phyloP scores from a whole-genome alignment of 1,284 basidiomycete genomes.

The Quambalaria eucalypti region DNA sequence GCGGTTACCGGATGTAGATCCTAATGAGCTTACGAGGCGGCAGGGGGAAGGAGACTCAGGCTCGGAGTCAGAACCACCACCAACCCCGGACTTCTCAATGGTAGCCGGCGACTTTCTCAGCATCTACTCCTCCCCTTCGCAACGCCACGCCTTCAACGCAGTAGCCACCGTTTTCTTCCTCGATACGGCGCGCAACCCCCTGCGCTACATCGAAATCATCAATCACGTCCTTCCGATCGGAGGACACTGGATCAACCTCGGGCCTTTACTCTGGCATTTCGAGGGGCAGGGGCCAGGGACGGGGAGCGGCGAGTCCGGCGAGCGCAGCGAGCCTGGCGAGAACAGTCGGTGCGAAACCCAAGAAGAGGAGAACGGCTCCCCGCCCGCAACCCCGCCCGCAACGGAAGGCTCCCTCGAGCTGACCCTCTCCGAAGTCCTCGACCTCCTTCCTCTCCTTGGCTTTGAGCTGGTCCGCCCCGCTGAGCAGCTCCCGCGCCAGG shows the following conservation, averaged over 20 bases:
- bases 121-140: slow-evolving; percentile 50
- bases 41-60: not conserved
- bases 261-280: slow-evolving; percentile 91
- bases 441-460: slow-evolving; percentile 64
- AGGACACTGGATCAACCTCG: slow-evolving; percentile 50
- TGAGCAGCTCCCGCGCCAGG: slow-evolving; percentile 61
- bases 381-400: slow-evolving; percentile 32
- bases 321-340: too few relatives aligned
- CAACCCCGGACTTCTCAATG: slow-evolving; percentile 40
- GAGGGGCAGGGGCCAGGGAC: slow-evolving; percentile 59
- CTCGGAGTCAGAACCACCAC: slow-evolving; percentile 9
- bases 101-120: slow-evolving; percentile 43
- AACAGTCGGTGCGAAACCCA: too few relatives aligned
- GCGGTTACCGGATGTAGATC: slow-evolving; percentile 31
- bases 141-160: slow-evolving; percentile 72
- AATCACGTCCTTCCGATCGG: slow-evolving; percentile 35
- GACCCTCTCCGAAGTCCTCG: slow-evolving; percentile 76
- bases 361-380: slow-evolving; percentile 49
- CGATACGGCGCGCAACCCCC: slow-evolving; percentile 60
- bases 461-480: slow-evolving; percentile 77
- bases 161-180: slow-evolving; percentile 96
- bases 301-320: not conserved
- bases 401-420: slow-evolving; percentile 61
- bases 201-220: slow-evolving; percentile 42
- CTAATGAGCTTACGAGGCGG: not conserved